A percentile compares a stretch with the other conserved stretches of the same genome.
These are phyloP conservation scores for Talaromyces sp. DNA, from an alignment of 2,329 filamentous ascomycete species.

Conservation along the genomic window DNA sequence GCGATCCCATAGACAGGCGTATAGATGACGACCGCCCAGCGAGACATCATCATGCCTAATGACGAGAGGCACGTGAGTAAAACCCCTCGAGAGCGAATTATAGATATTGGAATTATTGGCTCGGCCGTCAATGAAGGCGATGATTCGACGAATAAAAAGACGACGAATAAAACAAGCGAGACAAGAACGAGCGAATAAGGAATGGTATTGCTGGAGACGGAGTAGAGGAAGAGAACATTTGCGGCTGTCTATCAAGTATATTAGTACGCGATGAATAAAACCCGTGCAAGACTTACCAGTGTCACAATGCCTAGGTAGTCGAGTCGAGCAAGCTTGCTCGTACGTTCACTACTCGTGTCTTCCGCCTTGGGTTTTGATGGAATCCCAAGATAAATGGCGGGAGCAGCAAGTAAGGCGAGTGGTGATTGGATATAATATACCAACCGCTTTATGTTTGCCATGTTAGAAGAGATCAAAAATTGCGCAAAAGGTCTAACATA, in stretches of 20 bases:
- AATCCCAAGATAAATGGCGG: slow-evolving; percentile 61
- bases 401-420: slow-evolving; percentile 55
- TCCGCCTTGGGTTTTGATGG: slow-evolving; percentile 43
- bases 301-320: slow-evolving; percentile 69
- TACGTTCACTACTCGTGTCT: slow-evolving; percentile 30
- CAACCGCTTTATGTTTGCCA: slow-evolving; percentile 49
- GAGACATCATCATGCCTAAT: slow-evolving; percentile 71
- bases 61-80: slow-evolving; percentile 70
- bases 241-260: slow-evolving; percentile 47
- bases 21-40: slow-evolving; percentile 78
- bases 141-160: slow-evolving; percentile 59
- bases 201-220: slow-evolving; percentile 61
- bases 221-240: slow-evolving; percentile 67
- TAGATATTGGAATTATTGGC: slow-evolving; percentile 68
- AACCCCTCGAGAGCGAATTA: slow-evolving; percentile 65
- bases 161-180: slow-evolving; percentile 54
- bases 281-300: slow-evolving; percentile 45
- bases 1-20: slow-evolving; percentile 74
- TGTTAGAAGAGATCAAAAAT: neutral
- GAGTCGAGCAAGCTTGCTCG: slow-evolving; percentile 51
- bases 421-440: slow-evolving; percentile 71
- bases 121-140: slow-evolving; percentile 51
- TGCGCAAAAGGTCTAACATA: slow-evolving; percentile 33
- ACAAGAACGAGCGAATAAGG: slow-evolving; percentile 55
- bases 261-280: neutral